Conservation (phyloP, 441 rosid species). For the Daphne laureola region DNA sequence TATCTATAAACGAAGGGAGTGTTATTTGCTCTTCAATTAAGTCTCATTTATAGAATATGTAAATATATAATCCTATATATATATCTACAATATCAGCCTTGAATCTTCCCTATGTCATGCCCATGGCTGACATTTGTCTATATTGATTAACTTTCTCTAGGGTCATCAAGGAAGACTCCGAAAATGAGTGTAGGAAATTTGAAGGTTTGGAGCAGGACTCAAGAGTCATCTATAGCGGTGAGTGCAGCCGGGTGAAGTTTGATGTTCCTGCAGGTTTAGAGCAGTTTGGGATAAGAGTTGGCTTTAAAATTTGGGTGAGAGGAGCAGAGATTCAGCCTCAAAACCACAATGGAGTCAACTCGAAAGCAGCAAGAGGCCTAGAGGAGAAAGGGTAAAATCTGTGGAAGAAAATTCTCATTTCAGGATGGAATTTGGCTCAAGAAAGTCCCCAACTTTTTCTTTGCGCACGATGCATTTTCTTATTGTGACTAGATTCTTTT, state of each 20-base stretch:
- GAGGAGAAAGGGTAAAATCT: slow-evolving; percentile 77
- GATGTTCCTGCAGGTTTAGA: slow-evolving; percentile 34
- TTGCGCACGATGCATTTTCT: slow-evolving; percentile 54
- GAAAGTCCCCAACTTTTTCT: slow-evolving; percentile 79
- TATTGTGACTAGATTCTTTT: slow-evolving; percentile 17
- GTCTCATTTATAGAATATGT: too few species aligned
- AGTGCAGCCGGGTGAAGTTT: slow-evolving; percentile 44
- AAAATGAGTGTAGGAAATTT: slow-evolving; percentile 61
- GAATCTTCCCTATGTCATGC: too few species aligned
- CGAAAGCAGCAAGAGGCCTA: slow-evolving; percentile 60
- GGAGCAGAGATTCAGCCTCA: slow-evolving; percentile 33
- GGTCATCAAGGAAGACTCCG: slow-evolving; percentile 69
- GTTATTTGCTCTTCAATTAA: too few species aligned
- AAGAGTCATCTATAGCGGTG: slow-evolving; percentile 72
- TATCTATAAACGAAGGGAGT: too few species aligned
- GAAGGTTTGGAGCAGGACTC: too few species aligned
- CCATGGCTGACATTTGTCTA: too few species aligned
- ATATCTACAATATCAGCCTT: too few species aligned
- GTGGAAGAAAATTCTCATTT: slow-evolving; percentile 80
- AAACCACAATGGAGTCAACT: slow-evolving; percentile 28
- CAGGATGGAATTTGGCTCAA: slow-evolving; percentile 77
- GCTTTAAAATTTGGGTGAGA: slow-evolving; percentile 37
- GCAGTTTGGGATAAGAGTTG: slow-evolving; percentile 35
- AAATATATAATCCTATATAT: too few species aligned
- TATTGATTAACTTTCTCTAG: slow-evolving; percentile 22